A percentile compares a stretch with the other conserved stretches of the same genome.
Conservation (phyloP, 805 yeast genomes). For the Clavispora phyllophila region DNA sequence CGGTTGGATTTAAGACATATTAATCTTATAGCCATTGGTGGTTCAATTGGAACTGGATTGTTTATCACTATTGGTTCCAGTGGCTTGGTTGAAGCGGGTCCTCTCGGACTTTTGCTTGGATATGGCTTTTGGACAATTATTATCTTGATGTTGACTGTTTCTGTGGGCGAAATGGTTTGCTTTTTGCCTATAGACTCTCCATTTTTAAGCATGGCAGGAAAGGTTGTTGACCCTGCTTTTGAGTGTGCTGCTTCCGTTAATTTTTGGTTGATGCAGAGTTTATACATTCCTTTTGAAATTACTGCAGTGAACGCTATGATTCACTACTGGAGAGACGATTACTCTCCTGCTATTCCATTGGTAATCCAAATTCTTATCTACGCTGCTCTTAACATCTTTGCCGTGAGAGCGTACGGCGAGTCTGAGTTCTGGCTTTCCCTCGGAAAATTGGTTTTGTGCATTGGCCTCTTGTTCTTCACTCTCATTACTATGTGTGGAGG, state of each 20-base stretch:
- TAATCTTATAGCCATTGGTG: slow-evolving; percentile 37
- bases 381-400: slow-evolving; percentile 52
- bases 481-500: slow-evolving; percentile 85
- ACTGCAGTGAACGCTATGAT: slow-evolving; percentile 47
- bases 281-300: slow-evolving; percentile 24
- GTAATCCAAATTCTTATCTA: slow-evolving; percentile 40
- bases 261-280: slow-evolving; percentile 39
- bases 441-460: slow-evolving; percentile 54
- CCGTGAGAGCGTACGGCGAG: slow-evolving; percentile 76
- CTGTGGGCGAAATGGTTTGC: slow-evolving; percentile 36
- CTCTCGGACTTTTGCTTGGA: slow-evolving; percentile 27
- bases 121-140: slow-evolving; percentile 28
- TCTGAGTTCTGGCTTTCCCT: slow-evolving; percentile 75
- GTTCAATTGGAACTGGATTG: slow-evolving; percentile 35
- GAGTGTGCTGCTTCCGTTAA: slow-evolving; percentile 32
- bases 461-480: slow-evolving; percentile 73
- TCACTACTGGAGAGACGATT: slow-evolving; percentile 48
- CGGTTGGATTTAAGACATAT: slow-evolving; percentile 27
- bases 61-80: slow-evolving; percentile 31
- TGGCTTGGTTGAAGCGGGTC: slow-evolving; percentile 31
- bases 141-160: slow-evolving; percentile 28
- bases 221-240: slow-evolving; percentile 34
- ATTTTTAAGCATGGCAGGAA: slow-evolving; percentile 33
- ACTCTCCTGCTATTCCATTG: slow-evolving; percentile 44
- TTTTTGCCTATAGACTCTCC: slow-evolving; percentile 34